Evolutionary conservation across 768 basidiomycete genomes (phyloP), one percentile per base, ranked within the genome.

Genomic region (Boletus edulis): DNA sequence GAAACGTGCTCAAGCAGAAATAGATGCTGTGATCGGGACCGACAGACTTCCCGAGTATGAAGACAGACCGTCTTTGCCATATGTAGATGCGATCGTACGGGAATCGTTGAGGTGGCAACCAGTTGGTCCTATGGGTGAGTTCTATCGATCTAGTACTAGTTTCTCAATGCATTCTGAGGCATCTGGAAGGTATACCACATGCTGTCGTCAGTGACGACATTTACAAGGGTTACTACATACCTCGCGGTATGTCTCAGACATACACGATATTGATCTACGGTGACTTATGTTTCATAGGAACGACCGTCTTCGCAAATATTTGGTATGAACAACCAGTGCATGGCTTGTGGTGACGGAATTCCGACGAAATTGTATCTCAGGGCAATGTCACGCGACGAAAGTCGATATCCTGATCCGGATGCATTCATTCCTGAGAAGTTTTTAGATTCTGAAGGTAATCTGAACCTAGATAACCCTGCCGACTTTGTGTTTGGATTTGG

Each of bases 191-290:
- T 11, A 1, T 68, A 24, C 62, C 68, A 3, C 72, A 73, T 46
- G 46, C 56, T 11, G n/a, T 55, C 1, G 75, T 72, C 0, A 56
- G 64, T 34, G 73, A 73, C 49, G 76, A 78, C 40, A 53, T 69
- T 17, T 78, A 78, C 55, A 62, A 70, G 22, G 73, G 76, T 14
- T 80, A 78, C 54, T 66, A 79, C 9, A 84, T 85, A 39, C 83
- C 83, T 2, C 72, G 73, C 52, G 82, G 82, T 41, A 54, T 18
- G 51, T 17, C 5, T 18, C 13, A 22, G n/a, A 3, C 7, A 10
- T 45, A 18, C 11, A 18, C 9, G 24, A 20, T 29, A 38, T 40
- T 20, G 5, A 1, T 2, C 13, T n/a, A 3, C 22, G 18, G 22
- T n/a, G 22, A 34, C 38, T 12, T 47, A 31, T 4, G 4, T 37